A percentile compares a stretch with the other conserved stretches of the same genome.
Evolutionary conservation across 768 basidiomycete genomes (phyloP).

Genomic region (Trametes sanguinea): DNA sequence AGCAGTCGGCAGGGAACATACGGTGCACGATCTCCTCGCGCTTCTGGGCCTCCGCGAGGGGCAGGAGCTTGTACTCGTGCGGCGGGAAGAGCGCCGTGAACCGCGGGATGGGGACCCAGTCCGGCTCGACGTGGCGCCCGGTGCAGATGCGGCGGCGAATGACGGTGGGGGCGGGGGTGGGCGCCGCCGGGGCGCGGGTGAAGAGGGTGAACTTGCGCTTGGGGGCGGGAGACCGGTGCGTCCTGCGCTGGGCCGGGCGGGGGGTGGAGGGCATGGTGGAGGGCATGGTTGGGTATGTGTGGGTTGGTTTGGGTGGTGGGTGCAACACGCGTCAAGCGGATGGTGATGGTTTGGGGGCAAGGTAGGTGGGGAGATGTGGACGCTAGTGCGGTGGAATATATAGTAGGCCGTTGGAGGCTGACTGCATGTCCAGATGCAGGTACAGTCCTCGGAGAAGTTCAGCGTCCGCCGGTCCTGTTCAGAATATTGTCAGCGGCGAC

Average conservation of each 20-base stretch:
- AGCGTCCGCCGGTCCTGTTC: too few relatives aligned
- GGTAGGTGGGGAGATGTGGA: background rate
- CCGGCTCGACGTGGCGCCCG: conserved; percentile 2
- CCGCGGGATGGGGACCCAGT: background rate
- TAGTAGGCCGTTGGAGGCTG: background rate
- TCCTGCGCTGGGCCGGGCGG: conserved; percentile 4
- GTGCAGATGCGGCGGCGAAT: background rate
- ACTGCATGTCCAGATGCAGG: background rate
- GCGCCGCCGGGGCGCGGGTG: background rate
- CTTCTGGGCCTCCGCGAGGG: conserved; percentile 8
- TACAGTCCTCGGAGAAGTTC: too few relatives aligned
- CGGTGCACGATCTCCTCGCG: conserved; percentile 14
- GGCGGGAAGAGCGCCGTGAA: background rate
- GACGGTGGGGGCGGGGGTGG: background rate
- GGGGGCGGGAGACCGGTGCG: conserved; percentile 8
- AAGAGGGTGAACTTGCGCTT: background rate
- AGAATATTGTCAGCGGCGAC: too few relatives aligned
- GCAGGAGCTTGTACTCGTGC: conserved; percentile 13
- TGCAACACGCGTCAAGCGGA: conserved; percentile 4
- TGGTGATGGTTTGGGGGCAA: conserved; percentile 2
- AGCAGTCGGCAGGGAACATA: conserved; percentile 2
- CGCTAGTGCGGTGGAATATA: too few relatives aligned
- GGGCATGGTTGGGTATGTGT: background rate
- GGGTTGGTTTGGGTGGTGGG: background rate
- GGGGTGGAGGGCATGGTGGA: background rate